Percentiles rank a stretch among this genome's conserved stretches.
Conservation (phyloP, 2,329 filamentous ascomycete species). For the Furcasterigmium furcatum region DNA sequence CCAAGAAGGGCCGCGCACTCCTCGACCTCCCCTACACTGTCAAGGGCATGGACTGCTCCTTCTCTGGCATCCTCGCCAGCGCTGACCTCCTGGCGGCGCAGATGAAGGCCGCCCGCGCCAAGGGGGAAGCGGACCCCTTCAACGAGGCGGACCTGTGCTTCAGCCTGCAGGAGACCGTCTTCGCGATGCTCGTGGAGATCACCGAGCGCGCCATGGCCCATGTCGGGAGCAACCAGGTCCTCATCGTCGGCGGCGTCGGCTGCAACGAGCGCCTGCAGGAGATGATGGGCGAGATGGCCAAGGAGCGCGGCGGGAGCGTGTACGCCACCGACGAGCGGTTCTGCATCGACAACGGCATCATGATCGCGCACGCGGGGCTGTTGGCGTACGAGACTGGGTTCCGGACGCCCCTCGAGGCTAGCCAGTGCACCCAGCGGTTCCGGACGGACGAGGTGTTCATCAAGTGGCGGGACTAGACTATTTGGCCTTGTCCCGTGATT, state of each 20-base stretch:
- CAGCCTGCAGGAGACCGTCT: constrained; percentile 91
- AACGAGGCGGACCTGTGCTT: constrained; percentile 89
- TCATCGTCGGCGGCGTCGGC: constrained; percentile 94
- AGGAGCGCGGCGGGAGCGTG: constrained; percentile 81
- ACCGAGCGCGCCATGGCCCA: constrained; percentile 98
- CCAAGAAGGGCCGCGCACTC: constrained; percentile 64
- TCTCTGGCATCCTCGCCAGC: constrained; percentile 84
- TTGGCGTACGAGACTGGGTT: constrained; percentile 82
- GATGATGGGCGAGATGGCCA: constrained; percentile 98
- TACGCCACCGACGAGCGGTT: constrained; percentile 96
- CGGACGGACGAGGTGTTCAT: constrained; percentile 79
- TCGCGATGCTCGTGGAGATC: constrained; percentile 96
- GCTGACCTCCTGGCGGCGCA: constrained; percentile 77
- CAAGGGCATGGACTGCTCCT: constrained; percentile 98
- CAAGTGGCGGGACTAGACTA: constrained; percentile 66
- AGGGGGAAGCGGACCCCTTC: constrained; percentile 50
- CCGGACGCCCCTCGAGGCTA: constrained; percentile 72
- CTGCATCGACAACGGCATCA: constrained; percentile 98
- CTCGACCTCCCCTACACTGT: constrained; percentile 93
- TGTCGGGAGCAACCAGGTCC: constrained; percentile 83
- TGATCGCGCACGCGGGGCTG: constrained; percentile 96
- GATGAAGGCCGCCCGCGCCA: constrained; percentile 48
- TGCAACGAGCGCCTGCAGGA: constrained; percentile 92
- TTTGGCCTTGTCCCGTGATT: not conserved
- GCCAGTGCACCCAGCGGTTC: constrained; percentile 80